These are phyloP conservation scores for Aspergillus ostianus DNA, from an alignment of 495 filamentous ascomycete species.

Conservation along the genomic window DNA sequence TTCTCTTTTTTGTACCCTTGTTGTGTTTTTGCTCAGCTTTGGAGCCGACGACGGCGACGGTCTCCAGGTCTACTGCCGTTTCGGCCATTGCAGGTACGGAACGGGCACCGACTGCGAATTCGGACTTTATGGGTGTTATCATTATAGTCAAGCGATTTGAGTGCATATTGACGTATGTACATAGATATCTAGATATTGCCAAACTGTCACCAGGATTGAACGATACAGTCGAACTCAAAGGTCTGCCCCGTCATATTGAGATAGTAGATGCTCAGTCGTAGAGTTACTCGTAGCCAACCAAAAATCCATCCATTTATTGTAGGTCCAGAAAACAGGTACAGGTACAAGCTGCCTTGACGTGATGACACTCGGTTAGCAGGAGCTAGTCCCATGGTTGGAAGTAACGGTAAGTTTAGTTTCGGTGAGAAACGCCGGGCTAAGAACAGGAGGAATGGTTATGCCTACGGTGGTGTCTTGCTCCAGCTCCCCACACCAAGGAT, in stretches of 20 bases:
- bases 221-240: neutral
- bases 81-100: no score
- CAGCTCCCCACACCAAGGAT: neutral
- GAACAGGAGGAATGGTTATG: neutral
- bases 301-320: no score
- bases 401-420: constrained; percentile 8
- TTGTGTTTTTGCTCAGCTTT: neutral
- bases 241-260: neutral
- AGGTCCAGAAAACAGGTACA: neutral
- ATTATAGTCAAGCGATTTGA: neutral
- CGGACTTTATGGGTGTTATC: neutral
- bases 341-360: constrained; percentile 7
- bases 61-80: neutral
- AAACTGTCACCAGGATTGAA: neutral
- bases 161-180: constrained; percentile 33
- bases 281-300: no score
- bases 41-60: neutral
- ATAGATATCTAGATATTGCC: constrained; percentile 11
- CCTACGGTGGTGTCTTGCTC: neutral
- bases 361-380: constrained; percentile 11
- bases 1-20: neutral
- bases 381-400: constrained; percentile 14
- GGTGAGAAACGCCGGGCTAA: constrained; percentile 31
- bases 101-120: neutral
- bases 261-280: no score